Conservation (phyloP, 257 asterid species). For the Craterostigma plantagineum region DNA sequence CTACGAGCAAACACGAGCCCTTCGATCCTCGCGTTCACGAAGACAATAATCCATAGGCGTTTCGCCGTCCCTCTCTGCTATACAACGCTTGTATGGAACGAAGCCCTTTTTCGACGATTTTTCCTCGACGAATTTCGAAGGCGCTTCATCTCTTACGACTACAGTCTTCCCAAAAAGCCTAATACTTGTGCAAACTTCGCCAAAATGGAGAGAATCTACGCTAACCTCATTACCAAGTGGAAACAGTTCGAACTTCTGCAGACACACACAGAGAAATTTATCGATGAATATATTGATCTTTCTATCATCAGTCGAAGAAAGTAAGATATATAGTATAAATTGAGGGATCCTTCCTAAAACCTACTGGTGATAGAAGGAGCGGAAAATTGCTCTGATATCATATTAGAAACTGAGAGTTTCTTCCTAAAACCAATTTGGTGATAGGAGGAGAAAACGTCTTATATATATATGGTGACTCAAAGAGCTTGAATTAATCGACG, state of each 20-base stretch:
- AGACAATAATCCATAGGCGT: constrained; percentile 17
- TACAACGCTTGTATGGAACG: constrained; percentile 52
- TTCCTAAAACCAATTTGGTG: too few species aligned
- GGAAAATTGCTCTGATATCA: too few species aligned
- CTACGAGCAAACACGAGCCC: constrained; percentile 48
- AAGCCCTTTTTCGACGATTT: constrained; percentile 30
- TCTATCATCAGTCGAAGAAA: too few species aligned
- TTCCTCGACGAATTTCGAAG: constrained; percentile 12
- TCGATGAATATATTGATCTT: too few species aligned
- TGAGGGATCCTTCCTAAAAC: too few species aligned
- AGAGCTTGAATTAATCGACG: too few species aligned
- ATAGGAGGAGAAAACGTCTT: too few species aligned
- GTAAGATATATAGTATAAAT: too few species aligned
- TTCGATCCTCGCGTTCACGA: constrained; percentile 28
- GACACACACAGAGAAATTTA: too few species aligned
- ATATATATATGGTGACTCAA: too few species aligned
- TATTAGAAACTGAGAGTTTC: too few species aligned
- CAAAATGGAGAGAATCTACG: constrained; percentile 11
- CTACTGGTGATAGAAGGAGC: too few species aligned
- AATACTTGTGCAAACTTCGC: constrained; percentile 19
- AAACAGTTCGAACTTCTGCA: constrained; percentile 37
- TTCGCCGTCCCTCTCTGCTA: constrained; percentile 35
- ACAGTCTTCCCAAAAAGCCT: constrained; percentile 67
- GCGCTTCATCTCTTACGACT: constrained; percentile 22
- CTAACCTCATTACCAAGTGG: constrained; percentile 21